Evolutionary conservation across 805 yeast species (phyloP), one percentile per base, ranked within the genome.

Genomic region (Myxozyma kluyveri): DNA sequence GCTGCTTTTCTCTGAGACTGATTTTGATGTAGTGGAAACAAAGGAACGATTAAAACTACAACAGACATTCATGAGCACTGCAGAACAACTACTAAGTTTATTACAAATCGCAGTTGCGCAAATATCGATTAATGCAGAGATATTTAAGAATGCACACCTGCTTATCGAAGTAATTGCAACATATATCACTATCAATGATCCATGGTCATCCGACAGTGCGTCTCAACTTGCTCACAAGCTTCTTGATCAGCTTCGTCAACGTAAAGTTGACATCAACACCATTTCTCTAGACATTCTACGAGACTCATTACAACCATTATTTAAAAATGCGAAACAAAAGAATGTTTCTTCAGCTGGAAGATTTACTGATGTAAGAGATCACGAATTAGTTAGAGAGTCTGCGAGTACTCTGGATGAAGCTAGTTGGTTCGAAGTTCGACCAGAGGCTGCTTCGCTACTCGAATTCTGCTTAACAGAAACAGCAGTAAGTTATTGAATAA

Each of bases 381-480:
- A 43, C 18, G 55, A 54, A 21, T 33, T 54, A 19, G 33, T 29
- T 9, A 9, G 33, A 9, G 47, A 35, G n/a, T 36, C 35, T 9
- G 17, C 47, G 21, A 38, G 47, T 9, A 17, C 35, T 7, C 45
- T 46, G 19, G 52, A 50, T 14, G 32, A 40, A 6, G 18, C 27
- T 19, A 12, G 36, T 7, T 54, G 58, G 58, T 14, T 52, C 2
- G 29, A 14, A 14, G 43, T 27, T 3, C 38, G 55, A 6, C 58
- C 58, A 3, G 58, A 54, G n/a, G 55, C 58, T 5, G 58, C 55
- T 7, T 43, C 52, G 19, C 17, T 54, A 3, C 38, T 54, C 5
- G 45, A 35, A 9, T 50, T 47, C 17, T 42, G 43, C 2, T 35
- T 54, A 17, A 38, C 35, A 18, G 23, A 22, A 7, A 37, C 33